Conservation (phyloP, 495 filamentous ascomycete genomes). For the Aspergillus leporis region DNA sequence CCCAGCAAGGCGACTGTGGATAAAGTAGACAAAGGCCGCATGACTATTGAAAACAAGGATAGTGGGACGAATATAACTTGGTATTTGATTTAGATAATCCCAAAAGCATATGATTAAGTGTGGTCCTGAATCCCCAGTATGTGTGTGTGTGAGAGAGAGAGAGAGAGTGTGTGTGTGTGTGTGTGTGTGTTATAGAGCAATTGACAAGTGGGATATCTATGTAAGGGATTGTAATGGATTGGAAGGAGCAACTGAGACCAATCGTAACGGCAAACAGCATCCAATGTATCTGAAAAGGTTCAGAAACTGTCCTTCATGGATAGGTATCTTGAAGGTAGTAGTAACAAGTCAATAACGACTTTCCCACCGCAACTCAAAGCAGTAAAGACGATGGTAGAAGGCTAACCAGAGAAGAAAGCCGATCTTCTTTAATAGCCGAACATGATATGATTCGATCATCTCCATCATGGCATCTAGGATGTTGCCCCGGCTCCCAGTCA, state of each 20-base stretch:
- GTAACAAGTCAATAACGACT: neutral
- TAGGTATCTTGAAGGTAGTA: neutral
- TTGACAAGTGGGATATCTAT: neutral
- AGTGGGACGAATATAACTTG: neutral
- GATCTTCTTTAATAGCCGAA: slow-evolving; percentile 1
- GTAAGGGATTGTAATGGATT: neutral
- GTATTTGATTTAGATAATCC: neutral
- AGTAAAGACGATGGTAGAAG: no score
- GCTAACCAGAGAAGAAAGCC: neutral
- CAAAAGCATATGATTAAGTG: neutral
- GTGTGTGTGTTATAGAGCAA: neutral
- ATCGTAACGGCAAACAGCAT: neutral
- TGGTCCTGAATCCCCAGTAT: neutral
- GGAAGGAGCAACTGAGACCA: neutral
- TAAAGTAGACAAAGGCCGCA: neutral
- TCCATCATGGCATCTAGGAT: slow-evolving; percentile 1
- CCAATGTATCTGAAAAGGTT: neutral
- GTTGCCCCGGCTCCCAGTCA: slow-evolving; percentile 10
- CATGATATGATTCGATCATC: neutral
- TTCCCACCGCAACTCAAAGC: neutral
- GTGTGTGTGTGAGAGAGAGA: no score
- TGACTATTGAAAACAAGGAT: neutral
- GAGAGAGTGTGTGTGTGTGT: neutral
- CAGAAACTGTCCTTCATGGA: neutral
- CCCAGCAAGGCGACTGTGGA: slow-evolving; percentile 28